Evolutionary conservation across 768 basidiomycete species (phyloP).

Genomic region (Suillus bovinus): DNA sequence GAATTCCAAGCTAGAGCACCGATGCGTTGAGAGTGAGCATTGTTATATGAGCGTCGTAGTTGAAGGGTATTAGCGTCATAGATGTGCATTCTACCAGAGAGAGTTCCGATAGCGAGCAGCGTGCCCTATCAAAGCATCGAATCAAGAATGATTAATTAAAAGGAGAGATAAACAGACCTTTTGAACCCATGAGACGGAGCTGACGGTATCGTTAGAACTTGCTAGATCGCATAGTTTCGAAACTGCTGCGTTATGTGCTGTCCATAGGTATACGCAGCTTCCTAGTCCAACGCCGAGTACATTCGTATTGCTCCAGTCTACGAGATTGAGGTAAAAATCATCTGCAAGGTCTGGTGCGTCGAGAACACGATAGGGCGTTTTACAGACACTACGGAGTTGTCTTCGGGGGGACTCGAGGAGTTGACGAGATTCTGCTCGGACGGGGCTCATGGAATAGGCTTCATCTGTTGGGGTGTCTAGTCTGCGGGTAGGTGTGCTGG

Average conservation of each 20-base stretch:
- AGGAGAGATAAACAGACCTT: constrained; percentile 37
- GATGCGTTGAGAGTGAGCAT: constrained; percentile 86
- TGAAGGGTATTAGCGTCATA: constrained; percentile 85
- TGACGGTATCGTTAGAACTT: constrained; percentile 67
- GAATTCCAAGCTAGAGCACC: constrained; percentile 95
- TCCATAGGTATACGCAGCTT: constrained; percentile 95
- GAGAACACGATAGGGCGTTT: constrained; percentile 95
- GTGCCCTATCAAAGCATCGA: constrained; percentile 52
- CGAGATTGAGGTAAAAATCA: constrained; percentile 97
- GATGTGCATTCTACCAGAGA: constrained; percentile 86
- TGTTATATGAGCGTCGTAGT: constrained; percentile 76
- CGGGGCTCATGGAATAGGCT: constrained; percentile 88
- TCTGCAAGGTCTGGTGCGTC: constrained; percentile 97
- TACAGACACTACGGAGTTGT: constrained; percentile 79
- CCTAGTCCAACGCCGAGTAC: constrained; percentile 87
- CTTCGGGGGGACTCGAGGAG: constrained; percentile 85
- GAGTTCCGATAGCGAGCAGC: constrained; percentile 90
- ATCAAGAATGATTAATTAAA: constrained; percentile 3
- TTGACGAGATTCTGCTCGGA: constrained; percentile 77
- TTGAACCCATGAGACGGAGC: constrained; percentile 93
- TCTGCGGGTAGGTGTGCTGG: constrained; percentile 53
- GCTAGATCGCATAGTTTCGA: constrained; percentile 86
- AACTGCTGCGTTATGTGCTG: constrained; percentile 89
- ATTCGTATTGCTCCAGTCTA: constrained; percentile 96
- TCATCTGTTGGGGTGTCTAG: constrained; percentile 87